Base-by-base conservation (phyloP, 2,329 filamentous ascomycete genomes). In the Epichloe gansuensis region DNA sequence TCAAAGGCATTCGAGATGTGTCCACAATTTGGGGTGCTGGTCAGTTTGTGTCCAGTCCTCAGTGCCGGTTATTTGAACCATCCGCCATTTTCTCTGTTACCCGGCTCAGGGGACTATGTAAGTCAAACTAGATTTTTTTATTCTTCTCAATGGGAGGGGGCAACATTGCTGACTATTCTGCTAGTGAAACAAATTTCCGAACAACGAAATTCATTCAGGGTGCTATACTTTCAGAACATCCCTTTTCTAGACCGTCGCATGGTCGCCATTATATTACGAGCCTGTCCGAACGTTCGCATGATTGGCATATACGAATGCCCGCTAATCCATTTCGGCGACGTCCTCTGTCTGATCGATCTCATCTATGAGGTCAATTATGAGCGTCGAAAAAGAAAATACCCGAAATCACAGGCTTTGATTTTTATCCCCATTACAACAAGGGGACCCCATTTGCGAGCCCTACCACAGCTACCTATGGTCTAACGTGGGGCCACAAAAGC, bases 261-360 rank as follows among this genome's bases (percentile, higher is more conserved):
- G 1, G 51, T 70, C 0, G 66, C 69, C 2, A 55, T 69, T n/a
- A 62, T 71, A 13, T 53, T 70, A 1, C 62, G 66, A 6, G 59
- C 60, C 1, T 67, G 63, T 37, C 65, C 63, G 0, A 51, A 63
- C 1, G 55, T 70, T 8, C 60, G 56, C 4, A 66, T 64, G 60
- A 1, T 71, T 13, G 67, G 69, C 2, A 57, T 71, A 2, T 71
- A 70, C 51, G 61, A 67, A 48, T 71, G 69, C 28, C 67, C 66
- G 0, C 53, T 70, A 1, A 56, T 71, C 4, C 64, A 69, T 31
- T 60, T 68, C n/a, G 68, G 66, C 9, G 68, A 71, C 23, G 51
- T 68, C 0, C 49, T 67, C 1, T 60, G 57, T 11, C 51, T 71
- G 0, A 56, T 71, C 1, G 67, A 71, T 49, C 53, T 70, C 2